A percentile compares a stretch with the other conserved stretches of the same genome.
phyloP scores from a whole-genome alignment of 805 yeast species.

The Lachancea sp. region DNA sequence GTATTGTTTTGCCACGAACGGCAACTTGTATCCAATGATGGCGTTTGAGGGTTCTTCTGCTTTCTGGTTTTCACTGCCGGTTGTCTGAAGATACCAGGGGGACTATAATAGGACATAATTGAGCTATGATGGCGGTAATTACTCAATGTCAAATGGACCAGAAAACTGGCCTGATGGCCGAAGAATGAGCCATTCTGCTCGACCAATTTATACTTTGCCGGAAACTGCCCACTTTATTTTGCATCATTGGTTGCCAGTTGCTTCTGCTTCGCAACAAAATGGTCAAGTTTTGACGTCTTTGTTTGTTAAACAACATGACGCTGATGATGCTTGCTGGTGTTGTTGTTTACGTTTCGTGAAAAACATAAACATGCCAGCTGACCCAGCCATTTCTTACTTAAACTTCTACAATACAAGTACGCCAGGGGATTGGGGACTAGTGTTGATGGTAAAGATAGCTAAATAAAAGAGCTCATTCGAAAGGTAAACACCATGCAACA shows the following conservation, averaged over 20 bases:
- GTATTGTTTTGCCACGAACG: slow-evolving; percentile 21
- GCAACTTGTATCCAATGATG: slow-evolving; percentile 6
- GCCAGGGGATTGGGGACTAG: too few relatives aligned
- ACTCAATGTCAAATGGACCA: neutral
- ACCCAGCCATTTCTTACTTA: neutral
- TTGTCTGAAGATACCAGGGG: slow-evolving; percentile 25
- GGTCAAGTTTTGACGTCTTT: neutral
- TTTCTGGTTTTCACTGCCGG: slow-evolving; percentile 22
- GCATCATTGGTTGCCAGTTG: too few relatives aligned
- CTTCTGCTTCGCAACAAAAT: neutral
- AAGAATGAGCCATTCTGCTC: neutral
- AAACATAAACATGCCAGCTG: slow-evolving; percentile 2
- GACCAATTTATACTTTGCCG: neutral
- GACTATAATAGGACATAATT: slow-evolving; percentile 16
- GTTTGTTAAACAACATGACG: neutral
- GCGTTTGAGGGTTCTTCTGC: neutral
- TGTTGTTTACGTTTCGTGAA: slow-evolving; percentile 2
- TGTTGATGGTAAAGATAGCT: neutral
- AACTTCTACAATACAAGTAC: too few relatives aligned
- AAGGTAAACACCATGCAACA: too few relatives aligned
- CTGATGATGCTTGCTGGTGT: slow-evolving; percentile 1
- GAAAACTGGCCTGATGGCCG: neutral
- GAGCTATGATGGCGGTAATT: too few relatives aligned
- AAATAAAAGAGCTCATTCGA: too few relatives aligned
- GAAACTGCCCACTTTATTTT: neutral